Base-by-base conservation (phyloP, 2,329 filamentous ascomycete genomes). In the Penicillium fuscoglaucum region DNA sequence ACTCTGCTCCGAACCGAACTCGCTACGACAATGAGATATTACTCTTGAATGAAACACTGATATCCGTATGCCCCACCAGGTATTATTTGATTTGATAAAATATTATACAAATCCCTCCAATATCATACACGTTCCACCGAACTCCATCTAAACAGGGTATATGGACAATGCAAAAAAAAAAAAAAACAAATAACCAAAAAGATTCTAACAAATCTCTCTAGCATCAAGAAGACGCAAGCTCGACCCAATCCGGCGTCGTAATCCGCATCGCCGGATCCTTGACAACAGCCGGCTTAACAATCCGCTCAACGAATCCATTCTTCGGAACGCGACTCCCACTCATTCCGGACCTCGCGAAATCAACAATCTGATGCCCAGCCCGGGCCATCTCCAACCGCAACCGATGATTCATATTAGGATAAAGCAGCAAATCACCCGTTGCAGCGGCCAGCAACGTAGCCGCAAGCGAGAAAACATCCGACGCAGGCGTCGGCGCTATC, bases 391-490 rank as follows among this genome's bases (percentile, higher is more conserved):
- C 74, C 2, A 79, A 68, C 13, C 76, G 70, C 61, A 77, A 73
- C 66, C 78, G 74, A 33, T 69, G 71, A 56, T 66, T 75, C 15
- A 70, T 64, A 7, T 76, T 74, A 0, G 76, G 68, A 56, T 80
- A 80, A 1, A 80, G 64, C 10, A 77, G 66, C n/a, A 79, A 53
- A 61, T 80, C 75, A 1, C 78, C 78, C 6, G 77, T 80, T 2
- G 76, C 78, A 13, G 75, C 76, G 1, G 77, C 76, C 19, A 80
- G 69, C 7, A 80, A 66, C 6, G 77, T 80, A 13, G 79, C 73
- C 6, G 77, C 78, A 3, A 80, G 70, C 0, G 78, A 79, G 57
- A 80, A 80, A 1, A 80, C 72, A 59, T 80, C 78, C 10, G 77
- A 77, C 2, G 74, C 70, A 1, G 74, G 68, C 0, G 76, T 77